phyloP scores from a whole-genome alignment of 768 basidiomycete species.

The Xerocomellus amylosporus region DNA sequence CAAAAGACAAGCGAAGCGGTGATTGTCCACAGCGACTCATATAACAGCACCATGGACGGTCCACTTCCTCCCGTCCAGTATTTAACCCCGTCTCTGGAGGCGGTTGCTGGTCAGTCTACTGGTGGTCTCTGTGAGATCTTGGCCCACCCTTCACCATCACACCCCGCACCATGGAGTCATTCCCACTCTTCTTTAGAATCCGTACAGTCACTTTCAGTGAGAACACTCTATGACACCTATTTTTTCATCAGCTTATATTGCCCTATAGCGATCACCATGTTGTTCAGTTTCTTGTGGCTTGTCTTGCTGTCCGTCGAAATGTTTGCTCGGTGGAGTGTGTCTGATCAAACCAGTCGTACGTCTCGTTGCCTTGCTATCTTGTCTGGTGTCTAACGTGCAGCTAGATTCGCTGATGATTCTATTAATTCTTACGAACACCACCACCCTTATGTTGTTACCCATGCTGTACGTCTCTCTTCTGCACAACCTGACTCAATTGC shows the following conservation, averaged over 20 bases:
- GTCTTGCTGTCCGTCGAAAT: constrained; percentile 45
- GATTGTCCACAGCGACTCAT: constrained; percentile 20
- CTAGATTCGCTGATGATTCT: constrained; percentile 40
- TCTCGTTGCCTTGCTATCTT: background rate
- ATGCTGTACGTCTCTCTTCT: constrained; percentile 37
- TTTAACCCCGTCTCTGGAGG: constrained; percentile 13
- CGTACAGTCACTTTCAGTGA: constrained; percentile 30
- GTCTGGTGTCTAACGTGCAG: background rate
- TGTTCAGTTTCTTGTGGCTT: constrained; percentile 49
- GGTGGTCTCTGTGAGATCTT: constrained; percentile 24
- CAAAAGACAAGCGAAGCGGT: constrained; percentile 12
- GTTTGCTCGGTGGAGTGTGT: constrained; percentile 45
- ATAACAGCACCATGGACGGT: constrained; percentile 3
- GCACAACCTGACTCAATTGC: background rate
- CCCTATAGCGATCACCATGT: constrained; percentile 39
- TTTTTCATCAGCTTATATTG: background rate
- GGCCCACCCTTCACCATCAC: background rate
- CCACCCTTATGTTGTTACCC: constrained; percentile 42
- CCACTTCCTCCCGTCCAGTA: constrained; percentile 3
- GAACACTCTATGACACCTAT: background rate
- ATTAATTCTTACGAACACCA: constrained; percentile 41
- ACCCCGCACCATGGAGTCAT: constrained; percentile 26
- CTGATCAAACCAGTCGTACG: constrained; percentile 48
- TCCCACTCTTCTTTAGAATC: constrained; percentile 31
- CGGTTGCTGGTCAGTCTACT: constrained; percentile 18